Conservation (phyloP, 305 asterid genomes). For the Solanum chacoense region DNA sequence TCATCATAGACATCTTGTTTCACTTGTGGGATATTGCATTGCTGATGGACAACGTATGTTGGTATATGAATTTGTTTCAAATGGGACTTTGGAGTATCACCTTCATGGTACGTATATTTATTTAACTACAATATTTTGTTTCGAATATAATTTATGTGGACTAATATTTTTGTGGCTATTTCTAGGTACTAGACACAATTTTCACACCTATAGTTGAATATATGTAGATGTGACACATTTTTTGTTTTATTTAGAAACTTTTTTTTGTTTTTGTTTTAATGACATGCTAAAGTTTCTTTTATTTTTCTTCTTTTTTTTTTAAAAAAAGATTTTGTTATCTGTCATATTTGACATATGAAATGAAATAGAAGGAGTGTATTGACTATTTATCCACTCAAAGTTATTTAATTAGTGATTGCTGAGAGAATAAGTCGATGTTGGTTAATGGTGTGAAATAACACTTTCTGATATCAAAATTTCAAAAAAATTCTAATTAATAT, state of each 20-base stretch:
- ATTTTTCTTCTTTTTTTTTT: neutral
- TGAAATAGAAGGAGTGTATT: neutral
- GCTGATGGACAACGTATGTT: constrained; percentile 55
- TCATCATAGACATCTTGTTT: constrained; percentile 72
- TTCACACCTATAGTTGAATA: neutral
- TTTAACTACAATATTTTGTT: neutral
- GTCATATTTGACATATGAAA: neutral
- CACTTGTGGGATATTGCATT: constrained; percentile 75
- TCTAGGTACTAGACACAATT: neutral
- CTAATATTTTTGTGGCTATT: neutral
- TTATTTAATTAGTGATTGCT: neutral
- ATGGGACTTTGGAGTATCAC: constrained; percentile 60
- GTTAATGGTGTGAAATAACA: neutral
- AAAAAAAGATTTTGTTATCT: neutral
- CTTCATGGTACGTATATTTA: constrained; percentile 37
- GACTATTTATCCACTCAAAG: neutral
- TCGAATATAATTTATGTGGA: neutral
- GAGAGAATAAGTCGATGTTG: neutral
- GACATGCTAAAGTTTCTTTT: neutral
- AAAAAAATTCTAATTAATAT: too few species aligned
- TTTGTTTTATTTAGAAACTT: neutral
- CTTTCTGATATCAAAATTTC: neutral
- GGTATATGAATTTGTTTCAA: constrained; percentile 59
- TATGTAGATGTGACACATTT: neutral
- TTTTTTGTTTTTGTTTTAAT: neutral